A percentile compares a stretch with the other conserved stretches of the same genome.
Evolutionary conservation across 306 rosid genomes (phyloP).

Genomic region (Trifolium fragiferum): DNA sequence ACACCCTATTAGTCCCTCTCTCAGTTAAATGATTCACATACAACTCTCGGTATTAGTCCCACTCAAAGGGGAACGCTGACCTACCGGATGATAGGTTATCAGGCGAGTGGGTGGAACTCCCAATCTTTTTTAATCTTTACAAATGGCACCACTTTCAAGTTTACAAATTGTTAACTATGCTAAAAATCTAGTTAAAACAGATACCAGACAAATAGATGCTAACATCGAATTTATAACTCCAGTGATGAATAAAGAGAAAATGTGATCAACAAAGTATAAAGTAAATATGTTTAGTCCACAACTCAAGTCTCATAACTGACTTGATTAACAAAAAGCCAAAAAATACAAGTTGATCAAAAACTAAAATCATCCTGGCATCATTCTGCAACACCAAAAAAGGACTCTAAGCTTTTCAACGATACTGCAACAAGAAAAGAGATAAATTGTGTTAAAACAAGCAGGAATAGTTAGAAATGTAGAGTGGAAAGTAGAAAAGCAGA

Average conservation of each 20-base stretch:
- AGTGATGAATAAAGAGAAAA: background rate
- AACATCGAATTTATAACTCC: constrained; percentile 3
- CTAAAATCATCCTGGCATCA: constrained; percentile 19
- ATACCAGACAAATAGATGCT: background rate
- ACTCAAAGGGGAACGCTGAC: background rate
- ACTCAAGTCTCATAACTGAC: constrained; percentile 23
- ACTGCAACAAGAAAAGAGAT: constrained; percentile 56
- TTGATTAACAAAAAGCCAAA: constrained; percentile 25
- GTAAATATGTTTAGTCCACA: constrained; percentile 23
- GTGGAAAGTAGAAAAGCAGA: background rate
- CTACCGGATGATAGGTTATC: background rate
- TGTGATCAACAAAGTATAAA: constrained; percentile 6
- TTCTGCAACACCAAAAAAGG: background rate
- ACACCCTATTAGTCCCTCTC: no score
- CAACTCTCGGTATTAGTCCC: background rate
- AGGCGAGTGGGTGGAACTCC: background rate
- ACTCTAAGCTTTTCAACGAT: constrained; percentile 46
- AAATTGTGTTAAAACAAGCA: background rate
- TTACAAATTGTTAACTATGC: background rate
- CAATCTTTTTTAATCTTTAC: background rate
- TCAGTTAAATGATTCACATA: background rate
- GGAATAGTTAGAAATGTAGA: background rate
- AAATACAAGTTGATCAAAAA: constrained; percentile 32
- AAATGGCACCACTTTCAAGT: background rate
- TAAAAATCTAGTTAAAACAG: background rate